Conservation (phyloP, 2,329 filamentous ascomycete genomes). For the Tolypocladium tropicale region DNA sequence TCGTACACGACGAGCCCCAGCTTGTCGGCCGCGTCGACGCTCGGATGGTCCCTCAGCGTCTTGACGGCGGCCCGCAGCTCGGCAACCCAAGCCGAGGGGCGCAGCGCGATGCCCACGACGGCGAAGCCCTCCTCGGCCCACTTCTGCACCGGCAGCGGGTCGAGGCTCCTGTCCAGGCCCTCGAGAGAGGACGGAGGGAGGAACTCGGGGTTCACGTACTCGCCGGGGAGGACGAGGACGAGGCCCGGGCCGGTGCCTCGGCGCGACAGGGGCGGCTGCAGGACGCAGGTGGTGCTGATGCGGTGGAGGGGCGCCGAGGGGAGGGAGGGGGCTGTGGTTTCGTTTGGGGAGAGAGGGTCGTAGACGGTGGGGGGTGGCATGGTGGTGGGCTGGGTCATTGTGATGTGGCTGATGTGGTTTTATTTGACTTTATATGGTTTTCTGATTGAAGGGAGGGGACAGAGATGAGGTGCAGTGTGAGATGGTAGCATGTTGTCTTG, state of each 20-base stretch:
- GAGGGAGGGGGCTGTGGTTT: conserved; percentile 5
- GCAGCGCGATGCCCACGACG: conserved; percentile 12
- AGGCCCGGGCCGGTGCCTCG: conserved; percentile 22
- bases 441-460: not conserved
- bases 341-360: conserved; percentile 5
- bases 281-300: not conserved
- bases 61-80: not conserved
- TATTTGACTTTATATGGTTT: too few species aligned
- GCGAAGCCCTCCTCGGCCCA: conserved; percentile 26
- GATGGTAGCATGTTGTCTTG: too few species aligned
- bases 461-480: not conserved
- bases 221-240: conserved; percentile 14
- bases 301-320: not conserved
- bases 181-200: too few species aligned
- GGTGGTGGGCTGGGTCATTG: too few species aligned
- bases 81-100: not conserved
- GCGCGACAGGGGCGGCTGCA: conserved; percentile 18
- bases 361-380: not conserved
- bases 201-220: not conserved
- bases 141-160: conserved; percentile 19
- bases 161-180: not conserved
- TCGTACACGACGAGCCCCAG: not conserved
- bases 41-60: not conserved
- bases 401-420: too few species aligned
- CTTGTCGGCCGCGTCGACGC: not conserved